Evolutionary conservation across 2,329 filamentous ascomycete species (phyloP), one percentile per base, ranked within the genome.

Genomic region (Talaromyces rugulosus): DNA sequence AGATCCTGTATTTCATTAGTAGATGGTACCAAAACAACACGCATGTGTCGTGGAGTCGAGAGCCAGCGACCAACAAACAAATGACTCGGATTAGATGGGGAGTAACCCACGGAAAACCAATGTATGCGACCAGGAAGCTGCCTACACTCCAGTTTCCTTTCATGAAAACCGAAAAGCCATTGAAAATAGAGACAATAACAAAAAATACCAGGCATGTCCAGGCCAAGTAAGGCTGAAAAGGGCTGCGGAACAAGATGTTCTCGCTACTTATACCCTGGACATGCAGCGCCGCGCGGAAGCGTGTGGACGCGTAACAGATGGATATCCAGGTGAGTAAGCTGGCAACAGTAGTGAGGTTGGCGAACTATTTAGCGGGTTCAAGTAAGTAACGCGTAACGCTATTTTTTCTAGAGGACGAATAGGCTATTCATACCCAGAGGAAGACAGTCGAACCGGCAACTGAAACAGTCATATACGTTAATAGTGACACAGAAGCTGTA

Each of bases 121-220:
- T 81, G 67, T 89, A 89, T 0, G 85, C 81, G 0, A 85, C 87
- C 65, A 89, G 75, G 68, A 95, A 95, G 67, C 81, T 80, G 5
- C 81, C 78, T 0, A 81, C 83, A n/a, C 80, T 51, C 30, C 31
- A 58, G 16, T 54, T 47, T 12, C n/a, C 42, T 8, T 44, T 30
- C 33, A 58, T 52, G 72, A 94, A 92, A 16, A 89, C 83, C 42
- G 87, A 83, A 75, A 92, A 93, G 1, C 89, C 90, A 68, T 91
- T 91, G 67, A 90, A 87, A 3, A 93, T 74, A 1, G 83, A 85
- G 18, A 92, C 79, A 0, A 70, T 67, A 8, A 69, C 70, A n/a
- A 83, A 71, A 1, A 91, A 81, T 11, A 83, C 81, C 59, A 83
- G 75, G 69, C 82, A 90, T 0, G 88, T 83, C 30, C 30, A 36